Percentiles rank a stretch among this genome's conserved stretches.
Evolutionary conservation across 2,329 filamentous ascomycete genomes (phyloP).

Genomic region (Stagonosporopsis rhizophila): DNA sequence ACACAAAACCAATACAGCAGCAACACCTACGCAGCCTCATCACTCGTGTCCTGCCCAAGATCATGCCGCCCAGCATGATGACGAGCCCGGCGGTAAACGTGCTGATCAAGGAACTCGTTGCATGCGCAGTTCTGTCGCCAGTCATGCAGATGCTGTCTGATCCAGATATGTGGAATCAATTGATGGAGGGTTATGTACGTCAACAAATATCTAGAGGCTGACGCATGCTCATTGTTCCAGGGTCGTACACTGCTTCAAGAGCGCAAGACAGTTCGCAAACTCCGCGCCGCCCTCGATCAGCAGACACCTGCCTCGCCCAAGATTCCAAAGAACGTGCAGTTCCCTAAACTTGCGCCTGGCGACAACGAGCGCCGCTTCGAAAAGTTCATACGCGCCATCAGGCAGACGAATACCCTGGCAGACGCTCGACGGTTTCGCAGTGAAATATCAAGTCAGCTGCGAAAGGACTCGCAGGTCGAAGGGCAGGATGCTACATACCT

Average conservation of each 20-base stretch:
- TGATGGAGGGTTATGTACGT: slow-evolving; percentile 81
- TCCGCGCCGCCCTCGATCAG: slow-evolving; percentile 90
- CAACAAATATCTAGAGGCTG: background rate
- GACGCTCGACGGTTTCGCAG: slow-evolving; percentile 92
- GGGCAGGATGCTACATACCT: slow-evolving; percentile 86
- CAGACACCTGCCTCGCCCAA: slow-evolving; percentile 85
- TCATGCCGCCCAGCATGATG: slow-evolving; percentile 76
- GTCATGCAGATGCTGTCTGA: slow-evolving; percentile 82
- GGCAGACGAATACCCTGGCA: slow-evolving; percentile 87
- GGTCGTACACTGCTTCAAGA: slow-evolving; percentile 90
- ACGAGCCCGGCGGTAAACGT: slow-evolving; percentile 81
- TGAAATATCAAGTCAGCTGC: slow-evolving; percentile 89
- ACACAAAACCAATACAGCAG: slow-evolving; percentile 85
- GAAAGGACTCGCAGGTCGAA: slow-evolving; percentile 79
- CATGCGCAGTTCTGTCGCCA: slow-evolving; percentile 87
- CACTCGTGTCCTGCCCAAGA: slow-evolving; percentile 72
- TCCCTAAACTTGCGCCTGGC: slow-evolving; percentile 79
- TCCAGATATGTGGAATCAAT: slow-evolving; percentile 96
- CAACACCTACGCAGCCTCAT: slow-evolving; percentile 83
- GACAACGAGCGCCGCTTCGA: slow-evolving; percentile 95
- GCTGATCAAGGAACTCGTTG: slow-evolving; percentile 86
- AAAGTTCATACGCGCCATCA: slow-evolving; percentile 87
- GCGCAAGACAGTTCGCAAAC: slow-evolving; percentile 89
- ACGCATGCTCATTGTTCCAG: slow-evolving; percentile 41
- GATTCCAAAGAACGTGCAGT: slow-evolving; percentile 68